These are phyloP conservation scores for Leccinum olivaceopallidum DNA, from an alignment of 768 basidiomycete genomes.

Conservation along the genomic window DNA sequence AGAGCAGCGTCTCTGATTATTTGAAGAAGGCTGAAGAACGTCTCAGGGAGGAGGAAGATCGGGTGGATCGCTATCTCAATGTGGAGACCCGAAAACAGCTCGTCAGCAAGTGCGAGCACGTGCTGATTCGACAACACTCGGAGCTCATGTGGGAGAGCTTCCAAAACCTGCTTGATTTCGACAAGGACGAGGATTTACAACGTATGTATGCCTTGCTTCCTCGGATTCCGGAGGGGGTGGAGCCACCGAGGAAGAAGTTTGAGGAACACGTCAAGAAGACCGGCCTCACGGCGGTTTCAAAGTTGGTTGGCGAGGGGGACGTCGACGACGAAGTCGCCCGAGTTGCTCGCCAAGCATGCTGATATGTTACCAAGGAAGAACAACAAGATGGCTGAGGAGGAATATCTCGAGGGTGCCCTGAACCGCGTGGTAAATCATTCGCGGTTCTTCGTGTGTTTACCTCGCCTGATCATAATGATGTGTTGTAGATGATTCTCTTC, in stretches of 20 bases:
- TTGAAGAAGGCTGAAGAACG: constrained; percentile 93
- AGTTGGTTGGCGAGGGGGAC: constrained; percentile 64
- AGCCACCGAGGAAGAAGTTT: constrained; percentile 88
- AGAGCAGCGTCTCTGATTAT: constrained; percentile 91
- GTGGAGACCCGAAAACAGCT: constrained; percentile 82
- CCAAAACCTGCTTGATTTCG: constrained; percentile 85
- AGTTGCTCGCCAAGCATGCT: constrained; percentile 88
- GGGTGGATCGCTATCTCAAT: constrained; percentile 92
- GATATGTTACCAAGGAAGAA: constrained; percentile 89
- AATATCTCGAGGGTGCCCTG: constrained; percentile 84
- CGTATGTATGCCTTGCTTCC: constrained; percentile 93
- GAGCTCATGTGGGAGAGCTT: constrained; percentile 92
- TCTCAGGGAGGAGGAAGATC: constrained; percentile 90
- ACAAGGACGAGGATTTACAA: constrained; percentile 93
- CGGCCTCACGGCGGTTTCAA: constrained; percentile 79
- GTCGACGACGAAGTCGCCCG: constrained; percentile 86
- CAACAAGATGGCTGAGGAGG: constrained; percentile 86
- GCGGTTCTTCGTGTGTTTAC: neutral
- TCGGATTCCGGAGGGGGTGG: constrained; percentile 87
- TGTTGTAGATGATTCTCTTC: constrained; percentile 88
- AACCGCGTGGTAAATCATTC: constrained; percentile 75
- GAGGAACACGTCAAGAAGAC: constrained; percentile 95
- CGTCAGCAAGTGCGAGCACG: constrained; percentile 84
- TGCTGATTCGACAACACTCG: constrained; percentile 85
- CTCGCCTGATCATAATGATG: constrained; percentile 7